Conservation (phyloP, 352 stramenopile species). For the Phytophthora sansomeana region DNA sequence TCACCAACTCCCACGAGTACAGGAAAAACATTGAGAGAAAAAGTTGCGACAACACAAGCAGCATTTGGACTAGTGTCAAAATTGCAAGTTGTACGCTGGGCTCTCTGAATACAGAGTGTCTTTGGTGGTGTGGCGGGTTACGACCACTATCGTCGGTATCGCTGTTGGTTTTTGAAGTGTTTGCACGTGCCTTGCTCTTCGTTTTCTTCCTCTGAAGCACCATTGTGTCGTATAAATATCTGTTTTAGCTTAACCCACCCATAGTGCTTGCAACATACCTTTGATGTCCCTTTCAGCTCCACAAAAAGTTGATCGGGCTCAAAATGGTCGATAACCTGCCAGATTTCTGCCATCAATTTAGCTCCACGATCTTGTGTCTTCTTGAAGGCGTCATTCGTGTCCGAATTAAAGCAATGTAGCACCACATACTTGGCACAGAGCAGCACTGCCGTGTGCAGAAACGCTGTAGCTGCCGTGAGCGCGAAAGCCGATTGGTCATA, state of each 20-base stretch:
- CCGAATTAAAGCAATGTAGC: slow-evolving; percentile 24
- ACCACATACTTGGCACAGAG: slow-evolving; percentile 37
- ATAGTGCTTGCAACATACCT: slow-evolving; percentile 17
- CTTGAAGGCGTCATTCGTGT: slow-evolving; percentile 23
- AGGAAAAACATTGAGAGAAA: slow-evolving; percentile 31
- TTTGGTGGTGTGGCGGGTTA: neutral
- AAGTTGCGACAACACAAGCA: slow-evolving; percentile 43
- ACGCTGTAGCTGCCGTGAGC: slow-evolving; percentile 39
- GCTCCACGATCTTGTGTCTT: slow-evolving; percentile 20
- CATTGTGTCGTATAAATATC: neutral
- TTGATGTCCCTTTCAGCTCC: slow-evolving; percentile 11
- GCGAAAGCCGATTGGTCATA: slow-evolving; percentile 46
- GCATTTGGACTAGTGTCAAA: slow-evolving; percentile 37
- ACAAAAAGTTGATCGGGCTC: slow-evolving; percentile 30
- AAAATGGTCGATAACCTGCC: slow-evolving; percentile 31
- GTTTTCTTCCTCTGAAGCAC: slow-evolving; percentile 32
- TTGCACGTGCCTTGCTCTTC: slow-evolving; percentile 26
- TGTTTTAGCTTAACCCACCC: neutral
- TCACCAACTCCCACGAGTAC: slow-evolving; percentile 53
- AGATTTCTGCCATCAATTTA: slow-evolving; percentile 32
- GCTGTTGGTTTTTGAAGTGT: neutral
- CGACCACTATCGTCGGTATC: neutral
- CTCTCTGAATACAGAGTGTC: slow-evolving; percentile 17
- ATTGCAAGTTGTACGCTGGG: slow-evolving; percentile 40
- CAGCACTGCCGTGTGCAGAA: slow-evolving; percentile 46